Conservation (phyloP, 495 filamentous ascomycete species). For the Aspergillus conjunctus region DNA sequence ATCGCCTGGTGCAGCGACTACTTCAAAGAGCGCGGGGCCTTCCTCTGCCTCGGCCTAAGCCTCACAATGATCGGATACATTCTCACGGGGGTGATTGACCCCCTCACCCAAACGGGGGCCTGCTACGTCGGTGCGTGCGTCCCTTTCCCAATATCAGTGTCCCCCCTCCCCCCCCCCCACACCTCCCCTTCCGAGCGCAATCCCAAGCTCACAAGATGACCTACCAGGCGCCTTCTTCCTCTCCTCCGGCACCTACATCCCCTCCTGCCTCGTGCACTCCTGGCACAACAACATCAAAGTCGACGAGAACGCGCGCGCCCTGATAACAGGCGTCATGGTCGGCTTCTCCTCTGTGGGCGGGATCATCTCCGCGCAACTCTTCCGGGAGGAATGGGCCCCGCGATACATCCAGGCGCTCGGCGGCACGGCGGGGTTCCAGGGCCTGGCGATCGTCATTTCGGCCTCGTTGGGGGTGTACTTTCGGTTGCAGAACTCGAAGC, state of each 20-base stretch:
- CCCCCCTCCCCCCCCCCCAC: slow-evolving; percentile 61
- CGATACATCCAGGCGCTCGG: slow-evolving; percentile 64
- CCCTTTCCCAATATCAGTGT: slow-evolving; percentile 47
- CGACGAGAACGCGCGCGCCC: slow-evolving; percentile 58
- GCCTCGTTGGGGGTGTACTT: slow-evolving; percentile 59
- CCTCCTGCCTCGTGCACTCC: slow-evolving; percentile 35
- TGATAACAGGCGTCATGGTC: slow-evolving; percentile 31
- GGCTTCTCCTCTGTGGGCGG: slow-evolving; percentile 65
- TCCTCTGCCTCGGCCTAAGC: neutral
- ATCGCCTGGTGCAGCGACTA: neutral
- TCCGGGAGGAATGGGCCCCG: slow-evolving; percentile 59
- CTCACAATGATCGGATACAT: neutral
- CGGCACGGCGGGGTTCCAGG: slow-evolving; percentile 67
- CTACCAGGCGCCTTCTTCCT: slow-evolving; percentile 56
- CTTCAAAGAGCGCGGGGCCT: neutral
- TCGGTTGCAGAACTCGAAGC: slow-evolving; percentile 60
- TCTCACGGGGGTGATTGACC: neutral
- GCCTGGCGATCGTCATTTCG: slow-evolving; percentile 53
- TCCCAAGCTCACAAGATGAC: neutral
- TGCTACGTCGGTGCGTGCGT: slow-evolving; percentile 20
- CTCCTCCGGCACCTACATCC: slow-evolving; percentile 52
- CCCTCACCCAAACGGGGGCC: neutral
- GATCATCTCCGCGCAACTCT: slow-evolving; percentile 69
- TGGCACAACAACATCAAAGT: slow-evolving; percentile 73
- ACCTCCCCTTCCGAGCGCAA: neutral